A percentile compares a stretch with the other conserved stretches of the same genome.
These are phyloP conservation scores for Metschnikowia orientalis DNA, from an alignment of 805 yeast species.

Conservation along the genomic window DNA sequence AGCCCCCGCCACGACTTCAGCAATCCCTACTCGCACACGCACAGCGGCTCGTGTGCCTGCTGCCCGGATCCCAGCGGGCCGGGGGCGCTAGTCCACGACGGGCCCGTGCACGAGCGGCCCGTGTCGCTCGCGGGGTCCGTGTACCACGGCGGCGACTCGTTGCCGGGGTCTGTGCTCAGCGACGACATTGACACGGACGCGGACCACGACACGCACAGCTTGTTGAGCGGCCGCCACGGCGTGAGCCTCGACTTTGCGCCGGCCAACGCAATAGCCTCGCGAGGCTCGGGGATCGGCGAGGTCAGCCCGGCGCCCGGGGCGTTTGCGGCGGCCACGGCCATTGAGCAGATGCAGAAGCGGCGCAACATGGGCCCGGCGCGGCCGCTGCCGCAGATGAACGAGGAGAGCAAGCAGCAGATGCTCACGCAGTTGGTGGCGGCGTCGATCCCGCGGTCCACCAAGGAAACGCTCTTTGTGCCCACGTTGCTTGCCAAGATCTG, in stretches of 20 bases:
- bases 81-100: no score
- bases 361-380: conserved; percentile 8
- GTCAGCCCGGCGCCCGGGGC: conserved; percentile 52
- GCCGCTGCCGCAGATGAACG: conserved; percentile 16
- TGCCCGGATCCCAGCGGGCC: conserved; percentile 21
- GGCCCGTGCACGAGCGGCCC: conserved; percentile 57
- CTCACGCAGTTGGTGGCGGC: conserved; percentile 53
- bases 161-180: conserved; percentile 38
- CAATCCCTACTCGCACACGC: conserved; percentile 16
- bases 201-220: conserved; percentile 23
- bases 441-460: conserved; percentile 72
- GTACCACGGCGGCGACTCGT: conserved; percentile 33
- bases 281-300: conserved; percentile 28
- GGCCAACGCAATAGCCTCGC: not conserved
- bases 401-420: conserved; percentile 30
- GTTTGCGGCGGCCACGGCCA: conserved; percentile 27
- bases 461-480: conserved; percentile 72
- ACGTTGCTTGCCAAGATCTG: conserved; percentile 65
- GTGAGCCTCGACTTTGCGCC: not conserved
- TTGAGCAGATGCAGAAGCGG: conserved; percentile 49
- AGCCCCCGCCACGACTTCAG: conserved; percentile 2
- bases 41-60: conserved; percentile 47
- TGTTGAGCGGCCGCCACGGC: conserved; percentile 27
- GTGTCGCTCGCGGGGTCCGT: conserved; percentile 64
- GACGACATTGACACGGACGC: conserved; percentile 31